Percentiles rank a stretch among this genome's conserved stretches.
phyloP scores from a whole-genome alignment of 1,284 basidiomycete genomes.

The Cerioporus squamosus region DNA sequence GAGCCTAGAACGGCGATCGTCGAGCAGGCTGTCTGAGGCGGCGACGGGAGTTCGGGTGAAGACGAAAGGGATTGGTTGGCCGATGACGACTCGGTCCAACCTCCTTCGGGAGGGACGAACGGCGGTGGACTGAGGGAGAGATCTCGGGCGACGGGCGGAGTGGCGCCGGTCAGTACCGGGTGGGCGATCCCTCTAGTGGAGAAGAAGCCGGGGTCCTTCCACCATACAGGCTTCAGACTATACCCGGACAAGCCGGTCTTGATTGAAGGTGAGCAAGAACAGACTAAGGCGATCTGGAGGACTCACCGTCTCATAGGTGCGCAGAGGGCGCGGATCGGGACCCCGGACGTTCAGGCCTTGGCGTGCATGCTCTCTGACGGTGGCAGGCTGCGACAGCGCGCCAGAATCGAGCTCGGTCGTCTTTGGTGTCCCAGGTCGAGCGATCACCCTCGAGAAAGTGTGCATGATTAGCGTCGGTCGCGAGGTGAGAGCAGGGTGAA shows the following conservation, averaged over 20 bases:
- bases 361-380: too few species aligned
- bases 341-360: too few species aligned
- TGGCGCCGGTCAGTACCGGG: too few species aligned
- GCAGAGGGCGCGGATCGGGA: too few species aligned
- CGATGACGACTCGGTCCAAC: constrained; percentile 3
- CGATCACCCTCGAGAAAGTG: constrained; percentile 18
- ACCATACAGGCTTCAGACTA: too few species aligned
- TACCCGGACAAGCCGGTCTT: too few species aligned
- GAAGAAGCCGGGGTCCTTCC: too few species aligned
- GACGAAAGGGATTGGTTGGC: neutral
- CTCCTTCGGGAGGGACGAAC: constrained; percentile 4
- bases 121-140: constrained; percentile 5
- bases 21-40: constrained; percentile 13
- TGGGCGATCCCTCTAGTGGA: too few species aligned
- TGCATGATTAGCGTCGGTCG: neutral
- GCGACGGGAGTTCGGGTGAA: neutral
- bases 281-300: too few species aligned
- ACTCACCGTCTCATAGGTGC: too few species aligned
- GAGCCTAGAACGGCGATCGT: constrained; percentile 15
- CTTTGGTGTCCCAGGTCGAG: constrained; percentile 3
- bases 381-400: neutral
- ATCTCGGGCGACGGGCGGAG: neutral
- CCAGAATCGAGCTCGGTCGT: neutral
- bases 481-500: too few species aligned
- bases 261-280: too few species aligned